phyloP scores from a whole-genome alignment of 1,284 basidiomycete genomes.

The Wallemia mellicola region DNA sequence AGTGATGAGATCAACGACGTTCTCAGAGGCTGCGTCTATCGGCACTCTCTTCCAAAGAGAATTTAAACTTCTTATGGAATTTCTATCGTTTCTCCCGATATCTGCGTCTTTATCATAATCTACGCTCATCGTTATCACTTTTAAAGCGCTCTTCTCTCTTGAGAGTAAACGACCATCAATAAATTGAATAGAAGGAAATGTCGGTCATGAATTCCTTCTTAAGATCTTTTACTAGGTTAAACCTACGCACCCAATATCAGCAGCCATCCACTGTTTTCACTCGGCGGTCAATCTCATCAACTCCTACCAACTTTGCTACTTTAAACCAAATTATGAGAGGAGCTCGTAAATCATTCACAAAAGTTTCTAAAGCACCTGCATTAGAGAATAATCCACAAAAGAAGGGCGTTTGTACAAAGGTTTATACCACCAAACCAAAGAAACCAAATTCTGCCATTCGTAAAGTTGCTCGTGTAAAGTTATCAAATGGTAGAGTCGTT shows the following conservation, averaged over 20 bases:
- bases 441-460: constrained; percentile 98
- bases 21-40: neutral
- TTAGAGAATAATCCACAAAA: constrained; percentile 47
- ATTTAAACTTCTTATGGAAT: neutral
- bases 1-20: neutral
- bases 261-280: constrained; percentile 24
- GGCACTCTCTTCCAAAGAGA: neutral
- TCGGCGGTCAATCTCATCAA: constrained; percentile 11
- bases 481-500: constrained; percentile 62
- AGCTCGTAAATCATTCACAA: constrained; percentile 20
- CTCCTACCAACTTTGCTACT: constrained; percentile 21
- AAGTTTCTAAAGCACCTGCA: constrained; percentile 38
- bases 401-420: constrained; percentile 61
- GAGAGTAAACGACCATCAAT: neutral
- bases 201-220: constrained; percentile 12
- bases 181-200: too few species aligned
- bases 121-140: neutral
- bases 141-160: neutral
- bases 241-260: constrained; percentile 3
- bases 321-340: constrained; percentile 47
- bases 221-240: constrained; percentile 17
- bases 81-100: neutral
- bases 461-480: constrained; percentile 80
- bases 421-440: constrained; percentile 67
- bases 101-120: neutral